Conservation (phyloP, 108 stramenopile species). For the Conticribra weissflogii region DNA sequence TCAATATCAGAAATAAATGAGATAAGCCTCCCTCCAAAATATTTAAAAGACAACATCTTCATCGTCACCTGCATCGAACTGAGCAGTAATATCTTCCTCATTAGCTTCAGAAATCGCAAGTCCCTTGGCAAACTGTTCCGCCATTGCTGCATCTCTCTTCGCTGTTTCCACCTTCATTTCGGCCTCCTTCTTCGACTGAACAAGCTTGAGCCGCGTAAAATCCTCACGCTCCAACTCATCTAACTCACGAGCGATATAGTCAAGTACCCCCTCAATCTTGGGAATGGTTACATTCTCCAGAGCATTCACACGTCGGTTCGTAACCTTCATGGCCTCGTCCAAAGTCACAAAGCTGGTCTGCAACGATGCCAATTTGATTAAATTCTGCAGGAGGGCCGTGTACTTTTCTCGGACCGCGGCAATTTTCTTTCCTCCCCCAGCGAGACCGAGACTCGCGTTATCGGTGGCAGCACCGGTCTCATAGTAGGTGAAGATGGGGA, state of each 20-base stretch:
- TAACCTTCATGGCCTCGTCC: slow-evolving; percentile 98
- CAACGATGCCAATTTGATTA: slow-evolving; percentile 96
- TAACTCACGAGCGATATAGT: slow-evolving; percentile 95
- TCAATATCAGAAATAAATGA: too few relatives aligned
- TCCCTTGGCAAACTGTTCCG: slow-evolving; percentile 17
- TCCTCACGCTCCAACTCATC: slow-evolving; percentile 99
- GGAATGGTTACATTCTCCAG: slow-evolving; percentile 99
- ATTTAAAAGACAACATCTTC: slow-evolving; percentile 89
- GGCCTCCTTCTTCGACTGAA: slow-evolving; percentile 85
- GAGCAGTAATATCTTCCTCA: slow-evolving; percentile 77
- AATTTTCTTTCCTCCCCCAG: slow-evolving; percentile 96
- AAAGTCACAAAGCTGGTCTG: slow-evolving; percentile 97
- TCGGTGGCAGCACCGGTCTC: slow-evolving; percentile 91
- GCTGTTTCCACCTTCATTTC: slow-evolving; percentile 48
- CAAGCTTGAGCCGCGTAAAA: slow-evolving; percentile 97
- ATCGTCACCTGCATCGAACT: slow-evolving; percentile 80
- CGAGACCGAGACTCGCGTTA: slow-evolving; percentile 91
- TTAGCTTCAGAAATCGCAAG: slow-evolving; percentile 42
- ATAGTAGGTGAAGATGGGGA: slow-evolving; percentile 96
- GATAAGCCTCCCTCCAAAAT: too few relatives aligned
- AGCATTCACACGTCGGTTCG: slow-evolving; percentile 98
- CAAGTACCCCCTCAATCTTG: slow-evolving; percentile 89
- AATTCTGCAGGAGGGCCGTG: slow-evolving; percentile 78
- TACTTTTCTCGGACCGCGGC: slow-evolving; percentile 91
- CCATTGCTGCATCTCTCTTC: slow-evolving; percentile 37